Evolutionary conservation across 345 rosid genomes (phyloP), one percentile per base, ranked within the genome.

Genomic region (Lenwebbia sp.): DNA sequence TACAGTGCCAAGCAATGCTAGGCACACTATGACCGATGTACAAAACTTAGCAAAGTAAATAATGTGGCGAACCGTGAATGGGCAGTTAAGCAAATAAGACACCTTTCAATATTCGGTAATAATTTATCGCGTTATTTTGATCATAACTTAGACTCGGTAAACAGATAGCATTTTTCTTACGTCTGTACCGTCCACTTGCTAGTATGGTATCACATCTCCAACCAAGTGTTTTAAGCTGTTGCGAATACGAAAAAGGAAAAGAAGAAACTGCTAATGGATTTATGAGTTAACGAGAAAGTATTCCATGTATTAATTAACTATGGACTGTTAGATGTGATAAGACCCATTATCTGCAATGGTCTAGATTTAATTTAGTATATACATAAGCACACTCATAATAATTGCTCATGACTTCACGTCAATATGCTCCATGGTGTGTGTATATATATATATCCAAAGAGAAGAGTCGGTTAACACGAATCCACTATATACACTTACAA

Each of bases 251-350:
- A 41, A 41, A 41, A 13, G 13, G 13, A 10, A 4, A 25, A 0
- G 3, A 25, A 26, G 7, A 17, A 53, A 6, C 0, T 8, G 74
- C 10, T n/a, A 28, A 13, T 60, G 1, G 19, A 60, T 28, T 4
- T 60, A 13, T 14, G 40, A 60, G 21, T 60, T 3, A 60, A 6
- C 6, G 10, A 60, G 37, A 6, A 60, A 28, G 37, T 28, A 14
- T 28, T 28, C 30, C 19, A 13, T 28, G 9, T 13, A 60, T 60
- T 2, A 60, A 60, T 14, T 60, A 13, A 28, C 28, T 60, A 7
- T 28, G 0, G 2, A 60, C 1, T 0, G 2, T 62, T 6, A 28
- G 22, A 7, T 30, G 75, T 62, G 75, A n/a, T 1, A 30, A 3
- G n/a, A n/a, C 15, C 14, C 9, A n/a, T n/a, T n/a, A 58, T 28